Percentiles rank a stretch among this genome's conserved stretches.
These are phyloP conservation scores for Coemansia sp. DNA, from an alignment of 192 early-diverging fungal species.

Conservation along the genomic window DNA sequence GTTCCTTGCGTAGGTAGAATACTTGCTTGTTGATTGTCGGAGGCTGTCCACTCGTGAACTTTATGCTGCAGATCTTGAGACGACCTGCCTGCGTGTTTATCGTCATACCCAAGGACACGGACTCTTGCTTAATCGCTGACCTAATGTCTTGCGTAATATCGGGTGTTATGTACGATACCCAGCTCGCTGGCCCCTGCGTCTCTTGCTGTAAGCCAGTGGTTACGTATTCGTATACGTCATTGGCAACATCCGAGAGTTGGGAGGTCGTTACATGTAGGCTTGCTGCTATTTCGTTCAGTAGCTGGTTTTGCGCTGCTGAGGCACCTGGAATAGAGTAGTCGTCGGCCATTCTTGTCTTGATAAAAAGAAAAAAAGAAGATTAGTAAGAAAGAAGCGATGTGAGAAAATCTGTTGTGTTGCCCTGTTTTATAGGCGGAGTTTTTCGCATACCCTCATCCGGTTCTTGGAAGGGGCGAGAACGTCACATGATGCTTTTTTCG, in stretches of 20 bases:
- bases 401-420: background rate
- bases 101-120: conserved; percentile 19
- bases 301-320: conserved; percentile 28
- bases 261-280: conserved; percentile 21
- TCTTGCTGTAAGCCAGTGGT: conserved; percentile 13
- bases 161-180: conserved; percentile 25
- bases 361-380: background rate
- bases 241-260: conserved; percentile 18
- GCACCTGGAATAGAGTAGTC: conserved; percentile 26
- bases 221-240: conserved; percentile 20
- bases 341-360: background rate
- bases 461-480: background rate
- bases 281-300: conserved; percentile 19
- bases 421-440: background rate
- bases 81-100: conserved; percentile 33
- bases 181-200: conserved; percentile 15
- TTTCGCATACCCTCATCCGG: background rate
- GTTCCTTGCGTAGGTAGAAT: conserved; percentile 12
- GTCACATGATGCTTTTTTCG: background rate
- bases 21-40: conserved; percentile 48
- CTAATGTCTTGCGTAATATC: conserved; percentile 23
- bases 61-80: conserved; percentile 33
- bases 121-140: conserved; percentile 2
- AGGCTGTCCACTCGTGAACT: conserved; percentile 13
- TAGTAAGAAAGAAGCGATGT: background rate